phyloP scores from a whole-genome alignment of 345 rosid species.

The Salix viminalis region DNA sequence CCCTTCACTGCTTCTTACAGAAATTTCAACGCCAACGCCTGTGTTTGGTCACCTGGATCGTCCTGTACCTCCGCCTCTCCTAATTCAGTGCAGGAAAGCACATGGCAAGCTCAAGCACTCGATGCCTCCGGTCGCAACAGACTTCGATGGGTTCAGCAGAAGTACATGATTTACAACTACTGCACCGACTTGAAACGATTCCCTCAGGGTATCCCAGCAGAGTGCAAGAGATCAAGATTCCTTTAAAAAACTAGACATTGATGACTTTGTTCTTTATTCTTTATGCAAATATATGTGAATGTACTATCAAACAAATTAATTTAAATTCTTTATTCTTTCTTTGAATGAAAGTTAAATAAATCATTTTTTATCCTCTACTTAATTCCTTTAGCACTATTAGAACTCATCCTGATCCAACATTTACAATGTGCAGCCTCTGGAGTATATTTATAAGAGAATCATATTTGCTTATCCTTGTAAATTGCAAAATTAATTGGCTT shows the following conservation, averaged over 20 bases:
- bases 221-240: constrained; percentile 12
- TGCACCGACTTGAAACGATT: constrained; percentile 6
- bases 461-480: not conserved
- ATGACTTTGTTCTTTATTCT: not conserved
- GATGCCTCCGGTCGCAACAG: constrained; percentile 4
- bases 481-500: not conserved
- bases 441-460: too few relatives aligned
- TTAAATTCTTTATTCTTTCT: not conserved
- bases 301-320: not conserved
- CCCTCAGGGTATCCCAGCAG: constrained; percentile 5
- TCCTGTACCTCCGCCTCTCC: not conserved
- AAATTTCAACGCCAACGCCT: constrained; percentile 2
- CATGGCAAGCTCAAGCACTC: constrained; percentile 1
- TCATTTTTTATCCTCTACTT: not conserved
- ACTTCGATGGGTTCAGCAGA: constrained; percentile 8
- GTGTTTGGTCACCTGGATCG: not conserved
- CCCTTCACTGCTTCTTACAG: constrained; percentile 4
- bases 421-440: too few relatives aligned
- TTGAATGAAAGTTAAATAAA: too few relatives aligned
- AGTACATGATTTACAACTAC: constrained; percentile 14
- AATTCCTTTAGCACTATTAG: too few relatives aligned
- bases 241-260: not conserved
- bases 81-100: not conserved
- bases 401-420: too few relatives aligned
- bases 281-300: not conserved